These are phyloP conservation scores for Huntiella decipiens DNA, from an alignment of 2,329 filamentous ascomycete genomes.

Conservation along the genomic window DNA sequence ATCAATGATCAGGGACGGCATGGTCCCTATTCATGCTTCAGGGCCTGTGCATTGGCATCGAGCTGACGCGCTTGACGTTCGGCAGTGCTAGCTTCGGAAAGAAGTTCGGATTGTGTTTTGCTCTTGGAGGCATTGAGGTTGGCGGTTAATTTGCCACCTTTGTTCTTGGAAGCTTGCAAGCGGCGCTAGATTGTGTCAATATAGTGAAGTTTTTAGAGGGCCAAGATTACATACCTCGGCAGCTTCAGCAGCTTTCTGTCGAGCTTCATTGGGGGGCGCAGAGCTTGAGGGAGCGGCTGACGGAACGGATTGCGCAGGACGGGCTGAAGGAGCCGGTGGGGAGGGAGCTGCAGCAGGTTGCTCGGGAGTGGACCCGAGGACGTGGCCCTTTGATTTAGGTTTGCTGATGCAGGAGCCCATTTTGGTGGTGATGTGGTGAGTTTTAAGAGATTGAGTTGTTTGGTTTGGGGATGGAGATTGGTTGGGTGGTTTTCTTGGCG, in stretches of 20 bases:
- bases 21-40: conserved; percentile 19
- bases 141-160: conserved; percentile 46
- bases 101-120: conserved; percentile 46
- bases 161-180: conserved; percentile 36
- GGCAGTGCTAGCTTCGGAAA: conserved; percentile 48
- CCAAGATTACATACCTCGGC: conserved; percentile 3
- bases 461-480: not conserved
- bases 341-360: conserved; percentile 13
- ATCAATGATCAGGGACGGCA: too few relatives aligned
- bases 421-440: not conserved
- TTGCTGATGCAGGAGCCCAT: conserved; percentile 88
- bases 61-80: conserved; percentile 48
- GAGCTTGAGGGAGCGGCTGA: conserved; percentile 5
- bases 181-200: conserved; percentile 35
- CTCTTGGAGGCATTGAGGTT: conserved; percentile 60
- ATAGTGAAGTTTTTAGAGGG: not conserved
- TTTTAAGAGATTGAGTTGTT: not conserved
- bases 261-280: conserved; percentile 9
- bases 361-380: conserved; percentile 36
- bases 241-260: conserved; percentile 6
- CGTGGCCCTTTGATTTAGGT: conserved; percentile 47
- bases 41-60: conserved; percentile 32
- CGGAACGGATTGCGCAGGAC: conserved; percentile 15
- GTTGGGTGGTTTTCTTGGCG: not conserved
- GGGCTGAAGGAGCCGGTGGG: conserved; percentile 23